phyloP scores from a whole-genome alignment of 1,139 yeast species.

The Sugiyamaella grinbergsii region DNA sequence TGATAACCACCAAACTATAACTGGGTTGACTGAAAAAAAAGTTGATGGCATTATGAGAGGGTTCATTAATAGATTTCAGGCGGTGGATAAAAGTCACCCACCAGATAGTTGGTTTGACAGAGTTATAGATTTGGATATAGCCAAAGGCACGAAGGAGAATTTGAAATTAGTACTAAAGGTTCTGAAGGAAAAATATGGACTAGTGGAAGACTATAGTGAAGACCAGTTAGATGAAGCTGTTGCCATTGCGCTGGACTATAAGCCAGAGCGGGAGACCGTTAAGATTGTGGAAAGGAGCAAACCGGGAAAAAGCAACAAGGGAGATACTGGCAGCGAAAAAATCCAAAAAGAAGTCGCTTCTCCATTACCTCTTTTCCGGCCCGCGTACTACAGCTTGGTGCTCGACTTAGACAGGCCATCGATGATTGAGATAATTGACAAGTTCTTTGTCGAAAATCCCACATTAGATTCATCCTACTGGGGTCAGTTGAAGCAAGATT shows the following conservation, averaged over 20 bases:
- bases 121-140: slow-evolving; percentile 58
- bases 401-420: slow-evolving; percentile 12
- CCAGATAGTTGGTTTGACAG: slow-evolving; percentile 75
- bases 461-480: slow-evolving; percentile 32
- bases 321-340: not conserved
- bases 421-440: slow-evolving; percentile 27
- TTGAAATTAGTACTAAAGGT: slow-evolving; percentile 49
- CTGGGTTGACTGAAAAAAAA: slow-evolving; percentile 49
- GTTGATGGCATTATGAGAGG: slow-evolving; percentile 70
- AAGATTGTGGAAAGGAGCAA: too few relatives aligned
- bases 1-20: slow-evolving; percentile 87
- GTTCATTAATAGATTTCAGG: slow-evolving; percentile 69
- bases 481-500: slow-evolving; percentile 40
- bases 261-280: slow-evolving; percentile 26
- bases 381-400: slow-evolving; percentile 14
- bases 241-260: slow-evolving; percentile 34
- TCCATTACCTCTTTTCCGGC: not conserved
- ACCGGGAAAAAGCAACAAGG: not conserved
- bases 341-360: not conserved
- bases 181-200: slow-evolving; percentile 47
- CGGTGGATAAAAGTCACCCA: slow-evolving; percentile 47
- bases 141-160: slow-evolving; percentile 57
- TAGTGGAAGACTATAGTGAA: slow-evolving; percentile 49
- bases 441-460: slow-evolving; percentile 28
- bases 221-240: slow-evolving; percentile 36